phyloP scores from a whole-genome alignment of 108 stramenopile species.

The Aurantiochytrium sp. region DNA sequence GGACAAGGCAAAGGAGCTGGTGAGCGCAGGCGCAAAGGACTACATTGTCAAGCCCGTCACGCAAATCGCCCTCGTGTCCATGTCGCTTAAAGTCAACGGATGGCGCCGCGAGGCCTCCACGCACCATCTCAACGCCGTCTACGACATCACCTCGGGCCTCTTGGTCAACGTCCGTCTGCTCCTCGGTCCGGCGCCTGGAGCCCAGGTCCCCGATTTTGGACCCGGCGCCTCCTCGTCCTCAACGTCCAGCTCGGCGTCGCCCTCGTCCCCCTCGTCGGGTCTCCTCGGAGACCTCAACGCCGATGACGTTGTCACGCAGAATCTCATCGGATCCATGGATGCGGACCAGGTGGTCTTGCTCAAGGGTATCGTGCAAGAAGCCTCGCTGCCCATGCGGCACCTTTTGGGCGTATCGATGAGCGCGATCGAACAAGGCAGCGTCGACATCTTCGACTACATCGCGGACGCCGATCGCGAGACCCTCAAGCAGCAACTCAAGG shows the following conservation, averaged over 20 bases:
- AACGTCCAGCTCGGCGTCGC: background rate
- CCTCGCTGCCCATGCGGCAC: conserved; percentile 12
- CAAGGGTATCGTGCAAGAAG: background rate
- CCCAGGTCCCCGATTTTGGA: background rate
- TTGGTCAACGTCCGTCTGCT: background rate
- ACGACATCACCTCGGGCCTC: background rate
- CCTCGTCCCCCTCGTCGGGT: background rate
- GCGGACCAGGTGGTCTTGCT: background rate
- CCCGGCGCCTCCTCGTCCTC: background rate
- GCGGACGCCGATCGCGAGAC: background rate
- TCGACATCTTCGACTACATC: background rate
- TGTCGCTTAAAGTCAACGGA: conserved; percentile 3
- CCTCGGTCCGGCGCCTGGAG: background rate
- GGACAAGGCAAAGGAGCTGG: conserved; percentile 5
- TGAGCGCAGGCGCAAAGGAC: conserved; percentile 4
- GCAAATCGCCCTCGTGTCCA: background rate
- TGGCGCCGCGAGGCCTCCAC: background rate
- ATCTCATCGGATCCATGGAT: background rate
- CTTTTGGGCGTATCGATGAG: background rate
- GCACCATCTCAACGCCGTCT: background rate
- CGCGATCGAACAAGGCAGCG: background rate
- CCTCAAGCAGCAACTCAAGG: background rate
- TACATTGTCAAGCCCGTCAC: conserved; percentile 8
- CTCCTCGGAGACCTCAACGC: background rate
- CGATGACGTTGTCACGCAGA: background rate